Percentiles rank a stretch among this genome's conserved stretches.
These are phyloP conservation scores for Sclerotinia glacialis DNA, from an alignment of 2,329 filamentous ascomycete species.

Conservation along the genomic window DNA sequence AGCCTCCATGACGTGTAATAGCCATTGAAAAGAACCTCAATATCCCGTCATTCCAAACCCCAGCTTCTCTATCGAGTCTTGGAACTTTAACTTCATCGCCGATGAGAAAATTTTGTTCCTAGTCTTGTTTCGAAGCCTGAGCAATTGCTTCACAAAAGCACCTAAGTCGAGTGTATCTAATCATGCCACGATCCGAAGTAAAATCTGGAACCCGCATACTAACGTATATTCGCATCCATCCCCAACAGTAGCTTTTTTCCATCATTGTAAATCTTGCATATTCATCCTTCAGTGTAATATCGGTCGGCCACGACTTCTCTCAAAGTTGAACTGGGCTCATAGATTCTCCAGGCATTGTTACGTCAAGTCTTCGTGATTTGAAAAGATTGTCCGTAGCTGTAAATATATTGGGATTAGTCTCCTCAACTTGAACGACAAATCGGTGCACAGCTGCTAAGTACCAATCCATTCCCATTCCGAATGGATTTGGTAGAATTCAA, in stretches of 20 bases:
- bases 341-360: not conserved
- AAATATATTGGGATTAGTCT: not conserved
- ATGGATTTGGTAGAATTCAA: not conserved
- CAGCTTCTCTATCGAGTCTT: not conserved
- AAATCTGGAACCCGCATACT: not conserved
- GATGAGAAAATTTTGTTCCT: not conserved
- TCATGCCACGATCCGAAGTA: no score
- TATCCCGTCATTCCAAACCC: no score
- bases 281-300: not conserved
- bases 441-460: not conserved
- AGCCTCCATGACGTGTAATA: no score
- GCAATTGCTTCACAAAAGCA: not conserved
- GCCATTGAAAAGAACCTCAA: not conserved
- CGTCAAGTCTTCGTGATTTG: not conserved
- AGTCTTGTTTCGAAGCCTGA: not conserved
- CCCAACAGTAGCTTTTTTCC: not conserved
- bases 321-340: not conserved
- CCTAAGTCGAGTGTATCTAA: not conserved
- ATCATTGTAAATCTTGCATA: not conserved
- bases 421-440: not conserved
- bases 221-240: not conserved
- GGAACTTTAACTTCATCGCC: not conserved
- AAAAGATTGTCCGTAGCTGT: not conserved
- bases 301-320: not conserved
- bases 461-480: conserved; percentile 7